Base-by-base conservation (phyloP, 306 rosid genomes). In the Medicago arabica region DNA sequence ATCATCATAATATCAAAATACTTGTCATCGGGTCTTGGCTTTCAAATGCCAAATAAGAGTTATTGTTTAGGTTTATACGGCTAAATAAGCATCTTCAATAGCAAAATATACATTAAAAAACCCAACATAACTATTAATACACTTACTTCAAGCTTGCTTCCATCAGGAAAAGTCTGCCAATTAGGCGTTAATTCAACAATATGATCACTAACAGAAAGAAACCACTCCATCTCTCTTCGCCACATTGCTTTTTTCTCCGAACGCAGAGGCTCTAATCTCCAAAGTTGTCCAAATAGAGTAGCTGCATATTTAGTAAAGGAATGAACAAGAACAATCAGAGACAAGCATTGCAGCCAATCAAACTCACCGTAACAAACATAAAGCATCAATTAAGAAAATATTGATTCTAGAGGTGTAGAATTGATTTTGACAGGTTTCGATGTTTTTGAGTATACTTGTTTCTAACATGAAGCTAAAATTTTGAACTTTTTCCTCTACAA, bases 91-190 rank as follows among this genome's bases (percentile, higher is more conserved):
- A 67, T 38, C 31, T 49, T 39, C 61, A 10, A 38, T 16, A 17
- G 41, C 2, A 43, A 61, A 67, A 68, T 13, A 9, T 19, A 21
- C 10, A 68, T 61, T 13, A 75, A 61, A 53, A 10, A 53, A 10
- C 28, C 8, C 31, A 12, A 38, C 40, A 65, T 16, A 39, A 39
- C 12, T 12, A 66, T 31, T 18, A 18, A 18, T 12, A n/a, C 0
- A 63, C 3, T 46, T 50, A 94, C 98, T 95, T 94, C 98, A 31
- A 90, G 87, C 71, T 86, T 92, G 88, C 83, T 88, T 63, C 97
- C 98, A 72, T 90, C 97, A 0, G 98, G 89, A 82, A 84, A 90
- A 50, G 92, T 88, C 74, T 94, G 98, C 94, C 90, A 90, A 40
- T 85, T 76, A 31, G 98, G 98, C 14, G 67, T 83, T 74, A 94